Evolutionary conservation across 2,329 filamentous ascomycete genomes (phyloP).

Genomic region (Curvularia spicifera): DNA sequence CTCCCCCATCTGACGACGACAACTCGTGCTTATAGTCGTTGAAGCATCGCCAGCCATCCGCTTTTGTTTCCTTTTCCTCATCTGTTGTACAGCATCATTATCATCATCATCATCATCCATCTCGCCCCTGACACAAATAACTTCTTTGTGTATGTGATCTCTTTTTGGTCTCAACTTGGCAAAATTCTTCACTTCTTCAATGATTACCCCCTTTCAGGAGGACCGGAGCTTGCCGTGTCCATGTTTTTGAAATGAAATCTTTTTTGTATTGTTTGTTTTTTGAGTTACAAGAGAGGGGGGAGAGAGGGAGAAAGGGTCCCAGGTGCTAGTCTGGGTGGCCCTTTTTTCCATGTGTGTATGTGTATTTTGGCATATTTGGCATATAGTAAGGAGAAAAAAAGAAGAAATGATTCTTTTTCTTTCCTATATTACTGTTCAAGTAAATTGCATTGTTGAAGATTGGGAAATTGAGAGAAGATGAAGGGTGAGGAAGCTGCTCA

Average conservation of each 20-base stretch:
- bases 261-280: constrained; percentile 1
- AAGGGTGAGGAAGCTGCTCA: no score
- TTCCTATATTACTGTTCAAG: no score
- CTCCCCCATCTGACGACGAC: constrained; percentile 11
- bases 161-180: constrained; percentile 9
- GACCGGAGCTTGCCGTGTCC: constrained; percentile 41
- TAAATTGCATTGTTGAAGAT: no score
- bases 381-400: no score
- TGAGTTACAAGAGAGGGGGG: constrained; percentile 7
- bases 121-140: neutral
- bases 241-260: constrained; percentile 37
- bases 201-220: constrained; percentile 44
- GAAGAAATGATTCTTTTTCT: neutral
- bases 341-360: neutral
- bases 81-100: constrained; percentile 4
- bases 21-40: neutral
- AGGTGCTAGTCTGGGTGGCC: constrained; percentile 36
- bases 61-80: neutral
- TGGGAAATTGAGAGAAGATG: no score
- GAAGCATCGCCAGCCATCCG: constrained; percentile 1
- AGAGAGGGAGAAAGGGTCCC: constrained; percentile 4
- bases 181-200: constrained; percentile 33
- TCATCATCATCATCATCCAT: neutral
- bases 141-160: neutral
- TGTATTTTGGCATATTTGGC: no score